Conservation (phyloP, 345 rosid species). For the Citrus unshiu region DNA sequence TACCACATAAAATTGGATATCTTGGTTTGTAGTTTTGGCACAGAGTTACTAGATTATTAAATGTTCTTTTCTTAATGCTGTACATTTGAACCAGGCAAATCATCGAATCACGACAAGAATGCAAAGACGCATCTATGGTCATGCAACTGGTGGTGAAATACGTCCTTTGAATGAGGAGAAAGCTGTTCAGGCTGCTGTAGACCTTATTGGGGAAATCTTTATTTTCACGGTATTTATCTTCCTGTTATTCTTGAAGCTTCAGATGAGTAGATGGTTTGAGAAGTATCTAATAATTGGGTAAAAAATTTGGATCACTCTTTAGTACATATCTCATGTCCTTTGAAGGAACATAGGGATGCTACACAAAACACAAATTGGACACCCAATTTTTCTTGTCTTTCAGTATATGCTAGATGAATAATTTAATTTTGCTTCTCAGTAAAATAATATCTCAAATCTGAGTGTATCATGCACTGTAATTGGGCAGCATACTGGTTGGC, state of each 20-base stretch:
- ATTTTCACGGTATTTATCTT: slow-evolving; percentile 54
- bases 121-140: slow-evolving; percentile 77
- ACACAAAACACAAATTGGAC: neutral
- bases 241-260: neutral
- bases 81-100: slow-evolving; percentile 47
- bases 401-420: neutral
- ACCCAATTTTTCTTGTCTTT: neutral
- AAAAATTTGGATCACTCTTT: neutral
- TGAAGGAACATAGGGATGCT: neutral
- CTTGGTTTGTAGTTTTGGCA: neutral
- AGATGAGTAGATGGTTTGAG: neutral
- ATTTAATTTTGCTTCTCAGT: neutral
- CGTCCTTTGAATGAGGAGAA: slow-evolving; percentile 89
- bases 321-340: neutral
- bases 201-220: slow-evolving; percentile 84
- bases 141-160: slow-evolving; percentile 80
- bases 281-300: neutral
- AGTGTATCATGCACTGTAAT: neutral
- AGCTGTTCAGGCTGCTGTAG: slow-evolving; percentile 96
- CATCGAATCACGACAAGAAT: slow-evolving; percentile 69
- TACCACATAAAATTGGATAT: neutral
- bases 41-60: neutral
- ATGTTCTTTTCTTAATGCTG: slow-evolving; percentile 9
- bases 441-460: neutral
- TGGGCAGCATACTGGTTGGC: neutral